Conservation (phyloP, 2,329 filamentous ascomycete genomes). For the Stemphylium vesicarium region DNA sequence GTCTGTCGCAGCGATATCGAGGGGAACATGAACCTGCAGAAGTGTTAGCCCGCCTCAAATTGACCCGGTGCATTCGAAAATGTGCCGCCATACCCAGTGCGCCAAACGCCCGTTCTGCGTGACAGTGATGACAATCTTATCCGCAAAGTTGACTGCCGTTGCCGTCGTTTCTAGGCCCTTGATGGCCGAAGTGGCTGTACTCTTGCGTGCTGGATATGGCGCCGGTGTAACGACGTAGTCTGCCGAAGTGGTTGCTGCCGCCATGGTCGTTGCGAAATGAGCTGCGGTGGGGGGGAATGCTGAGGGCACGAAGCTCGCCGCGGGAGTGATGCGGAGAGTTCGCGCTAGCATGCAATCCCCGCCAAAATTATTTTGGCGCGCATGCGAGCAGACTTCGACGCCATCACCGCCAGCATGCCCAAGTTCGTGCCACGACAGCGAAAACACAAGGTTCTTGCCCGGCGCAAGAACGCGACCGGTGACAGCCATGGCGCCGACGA, state of each 20-base stretch:
- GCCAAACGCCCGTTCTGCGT: slow-evolving; percentile 83
- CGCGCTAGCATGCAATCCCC: slow-evolving; percentile 34
- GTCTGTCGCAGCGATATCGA: slow-evolving; percentile 72
- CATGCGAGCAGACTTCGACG: slow-evolving; percentile 13
- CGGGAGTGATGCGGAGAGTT: slow-evolving; percentile 24
- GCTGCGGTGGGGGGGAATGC: background rate
- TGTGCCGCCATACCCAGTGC: slow-evolving; percentile 76
- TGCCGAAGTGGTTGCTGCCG: slow-evolving; percentile 11
- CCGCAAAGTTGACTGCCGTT: slow-evolving; percentile 75
- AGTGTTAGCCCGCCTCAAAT: background rate
- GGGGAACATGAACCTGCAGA: slow-evolving; percentile 75
- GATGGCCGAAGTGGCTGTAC: slow-evolving; percentile 63
- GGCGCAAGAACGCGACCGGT: slow-evolving; percentile 53
- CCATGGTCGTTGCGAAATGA: slow-evolving; percentile 9
- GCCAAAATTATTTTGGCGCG: slow-evolving; percentile 45
- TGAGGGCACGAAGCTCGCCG: slow-evolving; percentile 6
- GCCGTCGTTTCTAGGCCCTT: slow-evolving; percentile 75
- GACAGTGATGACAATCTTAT: slow-evolving; percentile 90
- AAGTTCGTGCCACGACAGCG: slow-evolving; percentile 61
- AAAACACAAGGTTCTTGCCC: slow-evolving; percentile 69
- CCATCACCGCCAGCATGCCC: slow-evolving; percentile 37
- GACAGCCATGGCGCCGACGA: slow-evolving; percentile 54
- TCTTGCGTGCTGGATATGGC: slow-evolving; percentile 73
- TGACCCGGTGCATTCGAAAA: background rate
- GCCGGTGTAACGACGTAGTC: slow-evolving; percentile 42